phyloP scores from a whole-genome alignment of 371 early-diverging fungal genomes.

The Syncephalastrum sp. region DNA sequence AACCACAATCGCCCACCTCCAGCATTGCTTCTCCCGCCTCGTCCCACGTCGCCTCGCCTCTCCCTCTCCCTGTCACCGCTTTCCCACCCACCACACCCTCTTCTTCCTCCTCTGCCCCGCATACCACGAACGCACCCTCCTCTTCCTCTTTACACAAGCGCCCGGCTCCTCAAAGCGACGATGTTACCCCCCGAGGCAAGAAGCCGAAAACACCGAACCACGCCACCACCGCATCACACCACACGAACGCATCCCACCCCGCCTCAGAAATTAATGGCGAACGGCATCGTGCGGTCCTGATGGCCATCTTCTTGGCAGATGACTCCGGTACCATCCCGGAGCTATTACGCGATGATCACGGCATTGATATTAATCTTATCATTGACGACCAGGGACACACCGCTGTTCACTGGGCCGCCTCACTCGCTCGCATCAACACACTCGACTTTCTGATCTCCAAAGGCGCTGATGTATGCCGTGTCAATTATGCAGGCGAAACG shows the following conservation, averaged over 20 bases:
- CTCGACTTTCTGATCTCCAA: slow-evolving; percentile 64
- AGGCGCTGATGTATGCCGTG: slow-evolving; percentile 62
- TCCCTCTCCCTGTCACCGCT: background rate
- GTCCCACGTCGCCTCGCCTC: slow-evolving; percentile 2
- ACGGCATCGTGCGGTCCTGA: slow-evolving; percentile 61
- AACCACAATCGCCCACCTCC: slow-evolving; percentile 7
- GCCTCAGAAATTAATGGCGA: slow-evolving; percentile 32
- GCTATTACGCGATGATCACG: slow-evolving; percentile 45
- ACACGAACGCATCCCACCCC: no score
- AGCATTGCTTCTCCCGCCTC: background rate
- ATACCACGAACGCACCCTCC: background rate
- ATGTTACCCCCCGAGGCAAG: background rate
- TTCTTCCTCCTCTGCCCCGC: slow-evolving; percentile 6
- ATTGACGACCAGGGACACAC: slow-evolving; percentile 86
- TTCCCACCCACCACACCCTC: slow-evolving; percentile 8
- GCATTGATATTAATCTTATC: slow-evolving; percentile 66
- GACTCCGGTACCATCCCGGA: slow-evolving; percentile 59
- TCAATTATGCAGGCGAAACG: slow-evolving; percentile 77
- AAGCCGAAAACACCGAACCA: background rate
- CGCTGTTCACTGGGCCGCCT: slow-evolving; percentile 85
- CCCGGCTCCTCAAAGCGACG: background rate
- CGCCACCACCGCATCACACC: no score
- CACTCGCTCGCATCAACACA: slow-evolving; percentile 70
- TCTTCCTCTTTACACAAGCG: background rate
- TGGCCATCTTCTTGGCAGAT: slow-evolving; percentile 74